Evolutionary conservation across 768 basidiomycete species (phyloP).

Genomic region (Boletus patriciae): DNA sequence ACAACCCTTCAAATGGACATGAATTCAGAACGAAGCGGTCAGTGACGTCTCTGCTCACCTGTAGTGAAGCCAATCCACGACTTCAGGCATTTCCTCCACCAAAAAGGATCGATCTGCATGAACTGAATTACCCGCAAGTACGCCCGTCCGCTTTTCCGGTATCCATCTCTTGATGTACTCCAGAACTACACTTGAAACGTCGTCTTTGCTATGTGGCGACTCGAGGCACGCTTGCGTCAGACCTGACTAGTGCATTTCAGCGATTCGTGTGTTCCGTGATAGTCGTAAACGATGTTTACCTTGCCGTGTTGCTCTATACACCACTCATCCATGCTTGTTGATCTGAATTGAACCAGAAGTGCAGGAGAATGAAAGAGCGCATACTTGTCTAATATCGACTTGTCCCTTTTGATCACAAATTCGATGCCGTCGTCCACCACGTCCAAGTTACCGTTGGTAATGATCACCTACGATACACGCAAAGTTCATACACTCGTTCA

Average conservation of each 20-base stretch:
- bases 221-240: slow-evolving; percentile 75
- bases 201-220: slow-evolving; percentile 62
- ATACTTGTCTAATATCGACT: slow-evolving; percentile 66
- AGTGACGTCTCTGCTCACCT: slow-evolving; percentile 43
- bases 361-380: slow-evolving; percentile 17
- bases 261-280: neutral
- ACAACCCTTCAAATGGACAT: slow-evolving; percentile 51
- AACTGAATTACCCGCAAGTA: slow-evolving; percentile 87
- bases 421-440: slow-evolving; percentile 78
- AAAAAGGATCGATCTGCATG: slow-evolving; percentile 79
- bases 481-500: neutral
- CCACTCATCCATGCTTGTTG: slow-evolving; percentile 81
- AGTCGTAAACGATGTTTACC: slow-evolving; percentile 40
- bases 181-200: slow-evolving; percentile 61
- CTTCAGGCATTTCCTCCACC: slow-evolving; percentile 73
- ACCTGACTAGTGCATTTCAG: slow-evolving; percentile 57
- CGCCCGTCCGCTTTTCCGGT: slow-evolving; percentile 57
- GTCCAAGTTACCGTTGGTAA: slow-evolving; percentile 83
- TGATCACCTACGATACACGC: slow-evolving; percentile 58
- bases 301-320: slow-evolving; percentile 78
- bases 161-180: slow-evolving; percentile 86
- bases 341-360: neutral
- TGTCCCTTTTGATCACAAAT: slow-evolving; percentile 73
- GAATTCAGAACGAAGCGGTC: neutral
- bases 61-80: slow-evolving; percentile 80